Evolutionary conservation across 2,329 filamentous ascomycete species (phyloP).

Genomic region (Claviceps quebecensis): DNA sequence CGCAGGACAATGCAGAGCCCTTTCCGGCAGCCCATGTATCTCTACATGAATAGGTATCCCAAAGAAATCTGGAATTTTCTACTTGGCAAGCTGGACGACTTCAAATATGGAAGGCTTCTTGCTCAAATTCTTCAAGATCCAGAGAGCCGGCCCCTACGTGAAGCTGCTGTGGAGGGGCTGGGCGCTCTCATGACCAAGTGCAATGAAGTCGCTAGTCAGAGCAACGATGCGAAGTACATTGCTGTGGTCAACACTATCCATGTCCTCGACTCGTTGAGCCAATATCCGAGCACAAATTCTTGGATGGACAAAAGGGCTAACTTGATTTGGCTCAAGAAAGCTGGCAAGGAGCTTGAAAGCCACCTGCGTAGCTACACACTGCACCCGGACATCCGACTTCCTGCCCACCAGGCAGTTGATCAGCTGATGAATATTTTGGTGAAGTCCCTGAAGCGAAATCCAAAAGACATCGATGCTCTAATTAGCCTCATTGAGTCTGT

Average conservation of each 20-base stretch:
- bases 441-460: constrained; percentile 60
- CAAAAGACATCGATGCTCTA: constrained; percentile 67
- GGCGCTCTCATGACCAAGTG: constrained; percentile 57
- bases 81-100: constrained; percentile 63
- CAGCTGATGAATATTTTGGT: constrained; percentile 78
- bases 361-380: constrained; percentile 59
- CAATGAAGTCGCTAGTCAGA: constrained; percentile 47
- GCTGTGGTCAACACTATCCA: constrained; percentile 81
- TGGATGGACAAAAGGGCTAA: constrained; percentile 60
- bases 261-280: constrained; percentile 64
- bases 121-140: constrained; percentile 70
- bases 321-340: constrained; percentile 44
- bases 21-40: constrained; percentile 79
- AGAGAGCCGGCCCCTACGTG: constrained; percentile 60
- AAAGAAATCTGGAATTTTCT: constrained; percentile 77
- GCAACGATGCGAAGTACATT: constrained; percentile 52
- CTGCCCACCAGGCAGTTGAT: constrained; percentile 78
- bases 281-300: constrained; percentile 45
- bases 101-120: constrained; percentile 80
- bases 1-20: constrained; percentile 81
- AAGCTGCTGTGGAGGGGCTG: constrained; percentile 59
- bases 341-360: constrained; percentile 66
- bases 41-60: constrained; percentile 86
- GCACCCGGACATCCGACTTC: constrained; percentile 59
- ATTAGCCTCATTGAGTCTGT: constrained; percentile 75